Evolutionary conservation across 345 rosid genomes (phyloP).

Genomic region (Cardamine occulta): DNA sequence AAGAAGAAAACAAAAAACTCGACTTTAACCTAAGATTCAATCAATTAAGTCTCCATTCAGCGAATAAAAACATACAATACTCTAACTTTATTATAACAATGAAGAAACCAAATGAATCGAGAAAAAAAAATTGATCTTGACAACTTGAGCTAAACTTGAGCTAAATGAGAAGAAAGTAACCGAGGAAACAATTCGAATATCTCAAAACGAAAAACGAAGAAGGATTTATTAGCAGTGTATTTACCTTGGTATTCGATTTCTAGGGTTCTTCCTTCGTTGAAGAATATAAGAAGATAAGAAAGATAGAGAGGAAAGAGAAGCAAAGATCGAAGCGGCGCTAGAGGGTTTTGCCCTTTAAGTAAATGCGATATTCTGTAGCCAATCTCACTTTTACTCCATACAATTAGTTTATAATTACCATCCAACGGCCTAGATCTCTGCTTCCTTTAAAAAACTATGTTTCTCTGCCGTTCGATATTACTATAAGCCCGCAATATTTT

Average conservation of each 20-base stretch:
- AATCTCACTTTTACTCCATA: slow-evolving; percentile 18
- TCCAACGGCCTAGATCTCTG: slow-evolving; percentile 16
- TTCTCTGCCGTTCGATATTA: slow-evolving; percentile 28
- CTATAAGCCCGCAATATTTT: not conserved
- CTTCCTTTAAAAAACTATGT: not conserved
- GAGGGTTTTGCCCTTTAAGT: slow-evolving; percentile 40
- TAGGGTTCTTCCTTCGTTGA: slow-evolving; percentile 42
- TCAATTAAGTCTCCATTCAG: not conserved
- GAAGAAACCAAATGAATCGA: slow-evolving; percentile 13
- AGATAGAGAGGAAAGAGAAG: not conserved
- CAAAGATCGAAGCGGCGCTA: slow-evolving; percentile 40
- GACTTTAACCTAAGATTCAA: slow-evolving; percentile 12
- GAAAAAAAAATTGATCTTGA: not conserved
- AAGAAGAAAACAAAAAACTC: not conserved
- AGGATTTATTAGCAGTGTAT: not conserved
- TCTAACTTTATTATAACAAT: not conserved
- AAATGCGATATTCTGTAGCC: slow-evolving; percentile 23
- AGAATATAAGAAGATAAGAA: slow-evolving; percentile 42
- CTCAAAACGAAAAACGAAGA: not conserved
- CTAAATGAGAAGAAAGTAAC: not conserved
- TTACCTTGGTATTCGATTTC: slow-evolving; percentile 40
- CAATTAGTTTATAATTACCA: slow-evolving; percentile 12
- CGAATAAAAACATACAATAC: not conserved
- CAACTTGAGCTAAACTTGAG: not conserved
- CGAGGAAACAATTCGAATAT: not conserved